Base-by-base conservation (phyloP, 2,329 filamentous ascomycete species). In the Trichoderma atrobrunneum region DNA sequence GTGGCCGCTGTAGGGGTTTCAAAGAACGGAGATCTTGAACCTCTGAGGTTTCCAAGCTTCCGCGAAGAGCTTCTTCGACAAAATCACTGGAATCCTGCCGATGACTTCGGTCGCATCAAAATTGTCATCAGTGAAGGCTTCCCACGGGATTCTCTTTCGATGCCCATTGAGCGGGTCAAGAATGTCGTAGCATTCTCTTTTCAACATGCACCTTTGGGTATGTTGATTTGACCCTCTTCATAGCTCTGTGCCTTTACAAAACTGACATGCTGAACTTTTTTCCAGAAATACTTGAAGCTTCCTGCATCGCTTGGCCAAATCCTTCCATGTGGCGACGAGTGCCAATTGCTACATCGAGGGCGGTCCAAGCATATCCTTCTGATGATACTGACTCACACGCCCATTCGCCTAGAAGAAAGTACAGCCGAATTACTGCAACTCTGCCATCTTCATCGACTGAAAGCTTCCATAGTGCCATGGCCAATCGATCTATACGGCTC, bases 151-250 rank as follows among this genome's bases (percentile, higher is more conserved):
- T 87, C 83, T 2, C 71, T 82, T 1, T 82, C 83, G 2, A 81
- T 83, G 56, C 87, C 89, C 0, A 89, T 92, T 74, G 90, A 93
- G 76, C 85, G 89, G 54, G 84, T 92, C 74, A 92, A 91, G 78
- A 93, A 95, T 76, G 81, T 94, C 59, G 88, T 94, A 28, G 88
- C 88, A 16, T 96, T 97, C 80, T 91, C 93, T 1, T 97, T 97
- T 77, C 93, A 96, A 78, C 93, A 96, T 83, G 94, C 92, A 39
- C 93, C 94, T 1, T 82, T 92, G 70, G 87, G 93, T 95, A 83
- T 5, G 12, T 54, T 39, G 28, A 30, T 24, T 21, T 28, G 7
- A 18, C 21, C 6, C 18, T 54, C 10, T 24, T 3, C 10, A 28
- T 7, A 10, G 21, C 4, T n/a, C 18, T 21, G 18, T 24, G 5